Conservation (phyloP, 192 early-diverging fungal species). For the Coemansia sp. region DNA sequence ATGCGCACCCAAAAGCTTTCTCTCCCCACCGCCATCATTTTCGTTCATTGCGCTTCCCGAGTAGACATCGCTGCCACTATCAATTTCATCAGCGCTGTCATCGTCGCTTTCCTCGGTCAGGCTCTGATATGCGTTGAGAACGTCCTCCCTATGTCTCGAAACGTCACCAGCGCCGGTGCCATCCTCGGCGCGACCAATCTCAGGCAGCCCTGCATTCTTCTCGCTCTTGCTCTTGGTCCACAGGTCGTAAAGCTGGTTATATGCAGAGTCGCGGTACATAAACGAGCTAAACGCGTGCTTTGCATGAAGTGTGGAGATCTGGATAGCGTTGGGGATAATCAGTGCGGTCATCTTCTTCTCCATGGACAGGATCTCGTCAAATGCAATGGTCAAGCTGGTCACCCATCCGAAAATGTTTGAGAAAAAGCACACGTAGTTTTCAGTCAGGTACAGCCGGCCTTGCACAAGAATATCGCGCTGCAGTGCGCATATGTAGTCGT, state of each 20-base stretch:
- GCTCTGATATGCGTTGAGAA: slow-evolving; percentile 47
- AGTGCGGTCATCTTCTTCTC: slow-evolving; percentile 84
- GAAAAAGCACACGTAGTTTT: slow-evolving; percentile 80
- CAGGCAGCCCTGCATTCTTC: slow-evolving; percentile 41
- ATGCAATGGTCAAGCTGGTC: slow-evolving; percentile 71
- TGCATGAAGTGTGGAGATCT: slow-evolving; percentile 68
- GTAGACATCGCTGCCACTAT: neutral
- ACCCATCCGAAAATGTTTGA: slow-evolving; percentile 92
- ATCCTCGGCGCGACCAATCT: slow-evolving; percentile 44
- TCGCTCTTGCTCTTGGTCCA: slow-evolving; percentile 57
- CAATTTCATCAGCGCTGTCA: neutral
- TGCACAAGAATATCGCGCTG: slow-evolving; percentile 90
- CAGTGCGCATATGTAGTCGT: slow-evolving; percentile 80
- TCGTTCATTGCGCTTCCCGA: slow-evolving; percentile 3
- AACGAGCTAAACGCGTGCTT: slow-evolving; percentile 87
- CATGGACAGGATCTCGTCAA: slow-evolving; percentile 77
- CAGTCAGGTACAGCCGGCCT: slow-evolving; percentile 80
- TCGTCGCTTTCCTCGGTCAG: slow-evolving; percentile 26
- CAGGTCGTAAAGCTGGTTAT: slow-evolving; percentile 68
- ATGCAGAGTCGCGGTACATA: slow-evolving; percentile 76
- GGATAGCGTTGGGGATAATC: slow-evolving; percentile 88
- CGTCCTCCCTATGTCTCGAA: slow-evolving; percentile 33
- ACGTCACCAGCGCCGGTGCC: slow-evolving; percentile 40
- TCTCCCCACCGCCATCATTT: neutral
- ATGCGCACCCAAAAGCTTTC: neutral